Base-by-base conservation (phyloP, 2,329 filamentous ascomycete species). In the Sarocladium brachiariae region DNA sequence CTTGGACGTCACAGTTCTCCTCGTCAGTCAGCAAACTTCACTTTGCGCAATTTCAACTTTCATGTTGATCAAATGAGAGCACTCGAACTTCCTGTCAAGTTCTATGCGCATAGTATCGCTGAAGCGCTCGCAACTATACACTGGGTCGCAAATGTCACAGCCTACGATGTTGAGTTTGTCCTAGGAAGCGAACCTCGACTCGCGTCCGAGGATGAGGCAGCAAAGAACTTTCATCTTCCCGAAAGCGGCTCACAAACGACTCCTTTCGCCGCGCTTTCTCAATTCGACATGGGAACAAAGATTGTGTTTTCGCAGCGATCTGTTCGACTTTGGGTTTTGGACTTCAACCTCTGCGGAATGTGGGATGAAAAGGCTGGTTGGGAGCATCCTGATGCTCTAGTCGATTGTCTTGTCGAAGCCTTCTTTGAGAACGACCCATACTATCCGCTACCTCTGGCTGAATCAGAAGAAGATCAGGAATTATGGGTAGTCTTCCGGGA, bases 281-380 rank as follows among this genome's bases (percentile, higher is more conserved):
- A n/a, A n/a, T n/a, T n/a, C n/a, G n/a, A n/a, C n/a, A n/a, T n/a
- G n/a, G n/a, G n/a, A n/a, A n/a, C n/a, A n/a, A n/a, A n/a, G n/a
- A n/a, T n/a, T n/a, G n/a, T n/a, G n/a, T n/a, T n/a, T n/a, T n/a
- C n/a, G n/a, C n/a, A n/a, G n/a, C n/a, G n/a, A n/a, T n/a, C n/a
- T n/a, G n/a, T n/a, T 43, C 43, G 55, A n/a, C 51, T 63, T 10
- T 64, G 59, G 60, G 51, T 63, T 2, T 53, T 65, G 2, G 62
- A 65, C 50, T 66, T 63, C 51, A 61, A 63, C 47, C 54, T 55
- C 21, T 60, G 57, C 51, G 54, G 13, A 18, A 34, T 41, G 6
- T 57, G 56, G 57, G 45, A 55, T 4, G 50, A 56, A 39, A 18
- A 7, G n/a, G 34, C 52, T 23, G 49, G 53, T 27, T 43, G 30